Percentiles rank a stretch among this genome's conserved stretches.
Evolutionary conservation across 108 stramenopile genomes (phyloP).

Genomic region (Fragilaria radians): DNA sequence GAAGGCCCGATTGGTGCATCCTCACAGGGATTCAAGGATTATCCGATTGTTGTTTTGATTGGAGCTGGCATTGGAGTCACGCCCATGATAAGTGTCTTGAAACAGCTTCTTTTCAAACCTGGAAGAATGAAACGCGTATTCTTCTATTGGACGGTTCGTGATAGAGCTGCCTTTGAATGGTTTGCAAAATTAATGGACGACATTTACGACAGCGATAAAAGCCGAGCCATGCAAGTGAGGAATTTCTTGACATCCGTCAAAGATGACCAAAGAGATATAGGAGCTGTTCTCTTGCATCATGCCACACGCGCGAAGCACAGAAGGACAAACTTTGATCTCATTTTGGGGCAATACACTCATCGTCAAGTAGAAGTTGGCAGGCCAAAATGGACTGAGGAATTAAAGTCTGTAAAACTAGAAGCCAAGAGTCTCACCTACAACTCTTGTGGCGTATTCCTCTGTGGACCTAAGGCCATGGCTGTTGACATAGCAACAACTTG

Average conservation of each 20-base stretch:
- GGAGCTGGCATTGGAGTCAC: constrained; percentile 39
- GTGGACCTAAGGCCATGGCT: constrained; percentile 12
- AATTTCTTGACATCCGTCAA: constrained; percentile 16
- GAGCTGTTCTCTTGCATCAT: constrained; percentile 15
- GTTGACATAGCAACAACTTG: not conserved
- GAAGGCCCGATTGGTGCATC: constrained; percentile 21
- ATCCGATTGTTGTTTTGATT: constrained; percentile 24
- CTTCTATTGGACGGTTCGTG: constrained; percentile 15
- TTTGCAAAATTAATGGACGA: constrained; percentile 13
- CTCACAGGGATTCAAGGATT: constrained; percentile 15
- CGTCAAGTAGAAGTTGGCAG: constrained; percentile 14
- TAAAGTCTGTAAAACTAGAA: constrained; percentile 5
- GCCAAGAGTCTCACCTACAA: constrained; percentile 1
- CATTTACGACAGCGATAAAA: constrained; percentile 13
- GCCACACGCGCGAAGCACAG: constrained; percentile 12
- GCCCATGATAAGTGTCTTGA: constrained; percentile 19
- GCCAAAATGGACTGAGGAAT: constrained; percentile 13
- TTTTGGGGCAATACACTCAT: constrained; percentile 8
- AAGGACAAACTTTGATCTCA: constrained; percentile 8
- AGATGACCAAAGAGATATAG: constrained; percentile 16
- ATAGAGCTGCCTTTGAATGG: constrained; percentile 12
- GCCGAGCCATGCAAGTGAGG: constrained; percentile 6
- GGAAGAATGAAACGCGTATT: constrained; percentile 13
- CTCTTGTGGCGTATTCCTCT: constrained; percentile 13
- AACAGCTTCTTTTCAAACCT: constrained; percentile 3